Evolutionary conservation across 352 stramenopile genomes (phyloP).

Genomic region (Elongisporangium undulatum): DNA sequence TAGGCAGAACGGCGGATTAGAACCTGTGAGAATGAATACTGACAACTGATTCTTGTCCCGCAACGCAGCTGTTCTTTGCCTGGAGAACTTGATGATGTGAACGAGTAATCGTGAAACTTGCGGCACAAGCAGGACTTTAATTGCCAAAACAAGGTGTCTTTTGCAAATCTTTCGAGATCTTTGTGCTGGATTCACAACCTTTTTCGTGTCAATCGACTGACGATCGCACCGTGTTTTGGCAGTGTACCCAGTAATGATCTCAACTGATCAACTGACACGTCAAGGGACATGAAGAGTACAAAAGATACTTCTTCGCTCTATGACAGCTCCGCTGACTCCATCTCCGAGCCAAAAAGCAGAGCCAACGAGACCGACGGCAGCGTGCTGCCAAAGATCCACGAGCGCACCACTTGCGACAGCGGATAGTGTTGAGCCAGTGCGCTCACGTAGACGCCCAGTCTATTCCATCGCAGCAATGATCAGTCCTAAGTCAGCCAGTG

Average conservation of each 20-base stretch:
- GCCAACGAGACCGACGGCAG: not conserved
- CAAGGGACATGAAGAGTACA: not conserved
- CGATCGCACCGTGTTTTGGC: not conserved
- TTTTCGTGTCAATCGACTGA: not conserved
- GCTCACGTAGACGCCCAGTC: not conserved
- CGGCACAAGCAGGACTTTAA: not conserved
- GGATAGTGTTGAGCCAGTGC: not conserved
- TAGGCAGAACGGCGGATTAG: not conserved
- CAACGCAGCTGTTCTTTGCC: not conserved
- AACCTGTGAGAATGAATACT: not conserved
- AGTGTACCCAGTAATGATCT: not conserved
- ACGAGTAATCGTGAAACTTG: not conserved
- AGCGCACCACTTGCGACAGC: not conserved
- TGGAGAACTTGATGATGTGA: not conserved
- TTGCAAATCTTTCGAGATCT: not conserved
- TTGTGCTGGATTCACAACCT: not conserved
- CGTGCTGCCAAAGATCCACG: not conserved
- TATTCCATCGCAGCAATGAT: not conserved
- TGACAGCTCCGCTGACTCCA: not conserved
- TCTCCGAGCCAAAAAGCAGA: not conserved
- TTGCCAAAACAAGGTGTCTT: not conserved
- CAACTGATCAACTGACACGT: not conserved
- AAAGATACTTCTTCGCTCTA: not conserved
- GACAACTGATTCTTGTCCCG: not conserved
- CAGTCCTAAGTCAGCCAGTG: no score